Evolutionary conservation across 306 rosid species (phyloP).

Genomic region (Luffa aegyptiaca): DNA sequence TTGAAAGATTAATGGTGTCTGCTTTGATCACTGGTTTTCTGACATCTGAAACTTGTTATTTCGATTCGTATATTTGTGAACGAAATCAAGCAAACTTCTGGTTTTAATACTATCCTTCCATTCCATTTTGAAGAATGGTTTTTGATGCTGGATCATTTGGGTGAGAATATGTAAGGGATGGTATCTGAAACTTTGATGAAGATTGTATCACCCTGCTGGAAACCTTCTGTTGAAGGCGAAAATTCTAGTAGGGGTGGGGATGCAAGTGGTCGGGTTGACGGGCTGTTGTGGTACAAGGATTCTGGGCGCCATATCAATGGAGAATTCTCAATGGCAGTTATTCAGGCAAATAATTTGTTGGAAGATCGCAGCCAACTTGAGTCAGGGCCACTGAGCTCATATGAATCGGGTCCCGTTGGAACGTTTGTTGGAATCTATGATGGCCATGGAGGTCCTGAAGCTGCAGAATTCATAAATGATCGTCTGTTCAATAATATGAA

Average conservation of each 20-base stretch:
- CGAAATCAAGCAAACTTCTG: conserved; percentile 28
- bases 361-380: conserved; percentile 96
- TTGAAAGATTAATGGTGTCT: conserved; percentile 49
- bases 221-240: conserved; percentile 38
- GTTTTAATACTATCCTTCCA: conserved; percentile 24
- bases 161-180: conserved; percentile 88
- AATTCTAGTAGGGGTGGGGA: conserved; percentile 51
- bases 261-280: conserved; percentile 49
- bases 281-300: conserved; percentile 84
- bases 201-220: conserved; percentile 73
- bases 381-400: conserved; percentile 65
- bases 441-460: conserved; percentile 96
- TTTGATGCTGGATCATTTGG: conserved; percentile 48
- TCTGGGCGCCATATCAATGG: conserved; percentile 61
- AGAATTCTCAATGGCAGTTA: conserved; percentile 91
- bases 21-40: conserved; percentile 40
- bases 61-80: conserved; percentile 29
- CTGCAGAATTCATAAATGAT: conserved; percentile 65
- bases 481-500: conserved; percentile 51
- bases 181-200: conserved; percentile 56
- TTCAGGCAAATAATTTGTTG: conserved; percentile 85
- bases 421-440: conserved; percentile 91
- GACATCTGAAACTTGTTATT: conserved; percentile 42
- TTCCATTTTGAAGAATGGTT: conserved; percentile 22
- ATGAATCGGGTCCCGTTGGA: conserved; percentile 45